A percentile compares a stretch with the other conserved stretches of the same genome.
These are phyloP conservation scores for Podospora tetraspora DNA, from an alignment of 495 filamentous ascomycete species.

Conservation along the genomic window DNA sequence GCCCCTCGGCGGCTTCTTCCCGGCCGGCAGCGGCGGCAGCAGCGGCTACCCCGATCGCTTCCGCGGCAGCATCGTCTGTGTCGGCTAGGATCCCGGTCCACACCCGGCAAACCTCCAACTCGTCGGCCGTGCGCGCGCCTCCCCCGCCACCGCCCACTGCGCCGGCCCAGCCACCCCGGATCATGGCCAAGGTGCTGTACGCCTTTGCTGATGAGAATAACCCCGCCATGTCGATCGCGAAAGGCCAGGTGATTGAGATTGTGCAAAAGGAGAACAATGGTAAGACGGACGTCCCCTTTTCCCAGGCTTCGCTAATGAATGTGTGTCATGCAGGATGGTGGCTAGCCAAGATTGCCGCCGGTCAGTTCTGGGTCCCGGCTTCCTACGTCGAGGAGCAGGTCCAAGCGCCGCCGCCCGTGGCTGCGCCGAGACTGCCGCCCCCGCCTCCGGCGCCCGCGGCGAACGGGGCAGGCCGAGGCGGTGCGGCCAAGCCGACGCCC, in stretches of 20 bases:
- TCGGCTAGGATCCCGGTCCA: constrained; percentile 37
- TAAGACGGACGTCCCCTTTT: constrained; percentile 45
- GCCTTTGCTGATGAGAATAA: constrained; percentile 74
- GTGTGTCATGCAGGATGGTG: constrained; percentile 69
- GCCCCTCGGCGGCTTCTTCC: constrained; percentile 32
- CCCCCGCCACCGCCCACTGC: constrained; percentile 69
- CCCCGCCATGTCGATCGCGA: constrained; percentile 72
- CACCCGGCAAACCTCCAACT: constrained; percentile 40
- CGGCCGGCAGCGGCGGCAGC: constrained; percentile 39
- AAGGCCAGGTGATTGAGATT: constrained; percentile 77
- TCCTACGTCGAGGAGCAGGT: constrained; percentile 84
- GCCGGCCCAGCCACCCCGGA: constrained; percentile 57
- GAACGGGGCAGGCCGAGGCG: constrained; percentile 45
- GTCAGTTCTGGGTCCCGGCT: constrained; percentile 87
- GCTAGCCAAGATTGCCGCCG: constrained; percentile 67
- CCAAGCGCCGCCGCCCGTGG: constrained; percentile 45
- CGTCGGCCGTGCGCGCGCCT: constrained; percentile 50
- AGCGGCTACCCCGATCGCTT: constrained; percentile 6
- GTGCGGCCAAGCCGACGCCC: constrained; percentile 65
- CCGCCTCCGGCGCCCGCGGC: constrained; percentile 40
- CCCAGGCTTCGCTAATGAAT: constrained; percentile 11
- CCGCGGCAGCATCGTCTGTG: constrained; percentile 19
- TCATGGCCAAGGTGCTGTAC: constrained; percentile 81
- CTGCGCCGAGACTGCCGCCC: constrained; percentile 41
- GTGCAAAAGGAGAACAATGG: constrained; percentile 87